Percentiles rank a stretch among this genome's conserved stretches.
These are phyloP conservation scores for Coemansia nantahalensis DNA, from an alignment of 192 early-diverging fungal genomes.

Conservation along the genomic window DNA sequence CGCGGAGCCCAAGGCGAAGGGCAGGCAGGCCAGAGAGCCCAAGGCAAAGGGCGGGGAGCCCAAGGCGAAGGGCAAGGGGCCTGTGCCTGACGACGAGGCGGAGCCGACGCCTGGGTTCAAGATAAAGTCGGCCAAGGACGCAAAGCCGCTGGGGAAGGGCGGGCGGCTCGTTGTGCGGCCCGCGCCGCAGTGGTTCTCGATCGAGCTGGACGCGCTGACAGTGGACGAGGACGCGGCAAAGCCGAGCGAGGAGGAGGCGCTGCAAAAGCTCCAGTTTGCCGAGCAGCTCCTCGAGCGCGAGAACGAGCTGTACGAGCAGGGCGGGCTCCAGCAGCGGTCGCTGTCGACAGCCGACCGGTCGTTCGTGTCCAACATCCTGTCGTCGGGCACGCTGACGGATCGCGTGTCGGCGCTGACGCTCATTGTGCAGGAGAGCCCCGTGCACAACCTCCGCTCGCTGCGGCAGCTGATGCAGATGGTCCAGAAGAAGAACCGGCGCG, in stretches of 20 bases:
- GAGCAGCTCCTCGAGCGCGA: slow-evolving; percentile 65
- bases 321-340: slow-evolving; percentile 48
- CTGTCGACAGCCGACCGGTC: slow-evolving; percentile 76
- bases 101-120: slow-evolving; percentile 34
- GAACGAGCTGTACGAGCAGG: slow-evolving; percentile 57
- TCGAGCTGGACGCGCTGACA: slow-evolving; percentile 11
- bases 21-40: background rate
- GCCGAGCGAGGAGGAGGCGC: slow-evolving; percentile 34
- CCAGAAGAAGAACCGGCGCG: slow-evolving; percentile 85
- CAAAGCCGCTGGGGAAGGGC: slow-evolving; percentile 23
- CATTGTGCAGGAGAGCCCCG: slow-evolving; percentile 86
- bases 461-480: slow-evolving; percentile 81
- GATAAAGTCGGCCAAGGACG: slow-evolving; percentile 51
- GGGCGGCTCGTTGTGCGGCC: slow-evolving; percentile 24
- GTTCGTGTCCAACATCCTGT: slow-evolving; percentile 85
- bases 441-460: slow-evolving; percentile 74
- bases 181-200: slow-evolving; percentile 35
- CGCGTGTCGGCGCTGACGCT: slow-evolving; percentile 91
- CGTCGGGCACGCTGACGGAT: slow-evolving; percentile 91
- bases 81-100: slow-evolving; percentile 8
- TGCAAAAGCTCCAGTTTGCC: slow-evolving; percentile 52
- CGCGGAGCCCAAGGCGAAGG: slow-evolving; percentile 2
- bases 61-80: slow-evolving; percentile 6
- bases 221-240: slow-evolving; percentile 10
- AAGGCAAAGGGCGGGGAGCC: background rate